Evolutionary conservation across 805 yeast species (phyloP).

Genomic region (Cyberlindnera mrakii): DNA sequence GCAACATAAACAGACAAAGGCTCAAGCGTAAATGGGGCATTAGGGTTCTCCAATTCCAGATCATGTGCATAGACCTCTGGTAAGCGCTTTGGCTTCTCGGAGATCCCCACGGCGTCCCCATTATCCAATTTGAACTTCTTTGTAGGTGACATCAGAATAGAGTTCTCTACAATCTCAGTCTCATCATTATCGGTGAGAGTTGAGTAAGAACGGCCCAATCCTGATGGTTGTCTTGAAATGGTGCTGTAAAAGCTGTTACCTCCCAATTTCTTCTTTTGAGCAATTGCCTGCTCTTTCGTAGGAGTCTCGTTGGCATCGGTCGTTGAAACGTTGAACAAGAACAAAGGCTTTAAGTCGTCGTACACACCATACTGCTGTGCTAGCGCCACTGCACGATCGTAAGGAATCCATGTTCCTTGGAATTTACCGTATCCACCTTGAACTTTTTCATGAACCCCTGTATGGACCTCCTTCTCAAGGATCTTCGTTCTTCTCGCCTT

Average conservation of each 20-base stretch:
- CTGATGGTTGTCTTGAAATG: conserved; percentile 20
- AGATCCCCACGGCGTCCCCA: not conserved
- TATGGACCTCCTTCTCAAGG: conserved; percentile 67
- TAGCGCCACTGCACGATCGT: conserved; percentile 55
- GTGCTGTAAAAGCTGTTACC: conserved; percentile 12
- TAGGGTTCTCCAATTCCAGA: conserved; percentile 32
- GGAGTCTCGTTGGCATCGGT: conserved; percentile 36
- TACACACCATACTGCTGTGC: conserved; percentile 54
- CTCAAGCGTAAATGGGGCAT: conserved; percentile 41
- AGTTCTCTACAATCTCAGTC: conserved; percentile 4
- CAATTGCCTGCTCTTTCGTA: conserved; percentile 42
- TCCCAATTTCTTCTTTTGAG: conserved; percentile 20
- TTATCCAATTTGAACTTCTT: conserved; percentile 27
- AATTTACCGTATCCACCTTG: conserved; percentile 84
- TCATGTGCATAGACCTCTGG: conserved; percentile 32
- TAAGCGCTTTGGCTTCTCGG: not conserved
- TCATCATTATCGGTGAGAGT: conserved; percentile 30
- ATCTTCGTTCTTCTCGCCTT: conserved; percentile 73
- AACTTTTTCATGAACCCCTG: conserved; percentile 64
- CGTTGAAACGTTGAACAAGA: conserved; percentile 37
- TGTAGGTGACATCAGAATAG: conserved; percentile 28
- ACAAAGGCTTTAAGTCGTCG: conserved; percentile 58
- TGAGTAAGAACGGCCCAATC: conserved; percentile 22
- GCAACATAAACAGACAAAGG: conserved; percentile 32
- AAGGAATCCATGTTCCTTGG: conserved; percentile 85